Evolutionary conservation across 2,329 filamentous ascomycete genomes (phyloP), one percentile per base, ranked within the genome.

Genomic region (Aureobasidium lini): DNA sequence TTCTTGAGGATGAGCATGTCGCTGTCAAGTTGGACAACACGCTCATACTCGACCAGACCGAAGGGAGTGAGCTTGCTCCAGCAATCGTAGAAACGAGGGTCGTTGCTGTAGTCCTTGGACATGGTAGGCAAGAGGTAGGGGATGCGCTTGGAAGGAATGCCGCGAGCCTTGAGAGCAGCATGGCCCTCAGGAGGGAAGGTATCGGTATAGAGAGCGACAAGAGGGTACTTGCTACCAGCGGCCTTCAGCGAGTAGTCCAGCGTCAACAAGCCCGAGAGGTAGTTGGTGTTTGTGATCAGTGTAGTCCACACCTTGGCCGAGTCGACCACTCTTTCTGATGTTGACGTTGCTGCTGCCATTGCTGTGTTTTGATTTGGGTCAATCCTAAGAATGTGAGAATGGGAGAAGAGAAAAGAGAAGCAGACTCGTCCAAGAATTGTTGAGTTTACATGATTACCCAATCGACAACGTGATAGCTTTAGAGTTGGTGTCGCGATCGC

Each of bases 61-160:
- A 95, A 96, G 6, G 88, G 84, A 15, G 86, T 83, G 31, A 96
- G 82, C 75, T 95, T 96, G 73, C 82, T 89, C 90, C 90, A 96
- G 79, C 87, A 91, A 73, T 95, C 89, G 74, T 90, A 87, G 79
- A 95, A 95, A 66, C 91, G 86, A 52, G 87, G 85, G 72, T 95
- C 90, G 62, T 88, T 82, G 67, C 78, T 81, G 76, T 85, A 95
- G 74, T 89, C 85, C 62, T 84, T 85, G 53, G 77, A 71, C 36
- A 79, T 73, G 2, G 81, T 80, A 1, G 90, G 89, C 10, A 88
- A 77, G 40, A 96, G 81, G 72, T 89, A 88, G 50, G 85, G 82
- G 66, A 95, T 85, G 66, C 79, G 82, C 72, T 88, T 84, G 61
- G 82, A 82, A 31, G 84, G 78, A 65, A 95, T 92, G 54, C 81